A percentile compares a stretch with the other conserved stretches of the same genome.
phyloP scores from a whole-genome alignment of 2,329 filamentous ascomycete species.

The Aureobasidium sp. region DNA sequence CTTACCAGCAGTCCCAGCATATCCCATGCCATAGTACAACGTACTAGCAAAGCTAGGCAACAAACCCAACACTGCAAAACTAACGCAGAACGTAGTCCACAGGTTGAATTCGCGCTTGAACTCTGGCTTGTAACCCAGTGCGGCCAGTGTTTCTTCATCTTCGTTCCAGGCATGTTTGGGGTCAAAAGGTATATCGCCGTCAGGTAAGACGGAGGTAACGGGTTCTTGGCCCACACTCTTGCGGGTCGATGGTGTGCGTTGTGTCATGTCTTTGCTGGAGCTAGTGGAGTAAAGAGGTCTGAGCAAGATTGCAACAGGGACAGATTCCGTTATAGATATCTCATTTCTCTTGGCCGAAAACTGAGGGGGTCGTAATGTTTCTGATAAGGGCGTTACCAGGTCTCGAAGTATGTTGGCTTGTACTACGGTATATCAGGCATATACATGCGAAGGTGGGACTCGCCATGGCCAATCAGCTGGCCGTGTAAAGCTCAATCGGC shows the following conservation, averaged over 20 bases:
- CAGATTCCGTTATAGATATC: neutral
- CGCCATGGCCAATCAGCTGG: neutral
- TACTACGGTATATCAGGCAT: neutral
- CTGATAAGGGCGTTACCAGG: neutral
- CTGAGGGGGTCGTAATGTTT: neutral
- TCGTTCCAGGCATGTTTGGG: conserved; percentile 39
- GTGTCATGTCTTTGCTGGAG: neutral
- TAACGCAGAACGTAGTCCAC: conserved; percentile 69
- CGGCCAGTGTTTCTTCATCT: conserved; percentile 56
- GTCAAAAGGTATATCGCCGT: conserved; percentile 44
- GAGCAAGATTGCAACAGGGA: neutral
- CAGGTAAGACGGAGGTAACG: conserved; percentile 46
- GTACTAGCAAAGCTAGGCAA: conserved; percentile 66
- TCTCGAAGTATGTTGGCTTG: neutral
- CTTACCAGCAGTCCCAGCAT: conserved; percentile 48
- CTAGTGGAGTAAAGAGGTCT: too few species aligned
- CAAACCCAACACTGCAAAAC: conserved; percentile 64
- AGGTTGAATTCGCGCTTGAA: conserved; percentile 66
- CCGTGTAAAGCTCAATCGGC: too few species aligned
- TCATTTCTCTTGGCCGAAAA: neutral
- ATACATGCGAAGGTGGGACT: neutral
- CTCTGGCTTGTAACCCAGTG: conserved; percentile 57
- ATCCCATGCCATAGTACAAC: conserved; percentile 60
- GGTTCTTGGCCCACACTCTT: conserved; percentile 39
- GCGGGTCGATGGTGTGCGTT: neutral